A percentile compares a stretch with the other conserved stretches of the same genome.
These are phyloP conservation scores for Albugo candida DNA, from an alignment of 352 stramenopile genomes.

Conservation along the genomic window DNA sequence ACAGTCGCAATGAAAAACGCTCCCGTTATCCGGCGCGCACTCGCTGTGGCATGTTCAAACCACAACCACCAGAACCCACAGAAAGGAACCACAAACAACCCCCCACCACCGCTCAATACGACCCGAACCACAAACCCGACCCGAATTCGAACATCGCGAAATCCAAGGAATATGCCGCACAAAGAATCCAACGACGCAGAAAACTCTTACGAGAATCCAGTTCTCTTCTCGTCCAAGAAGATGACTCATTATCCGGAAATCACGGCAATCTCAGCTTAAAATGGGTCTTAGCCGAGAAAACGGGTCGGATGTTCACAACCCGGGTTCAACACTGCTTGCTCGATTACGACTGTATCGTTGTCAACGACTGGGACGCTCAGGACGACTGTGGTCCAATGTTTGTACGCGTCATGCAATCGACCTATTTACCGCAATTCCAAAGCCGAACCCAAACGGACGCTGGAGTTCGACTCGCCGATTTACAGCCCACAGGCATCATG, in stretches of 20 bases:
- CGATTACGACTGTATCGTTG: conserved; percentile 55
- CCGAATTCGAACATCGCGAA: conserved; percentile 15
- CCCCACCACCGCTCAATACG: conserved; percentile 3
- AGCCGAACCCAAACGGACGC: no score
- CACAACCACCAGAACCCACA: no score
- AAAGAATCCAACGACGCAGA: conserved; percentile 1
- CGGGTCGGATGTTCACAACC: conserved; percentile 40
- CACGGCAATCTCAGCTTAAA: conserved; percentile 53
- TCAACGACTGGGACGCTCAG: conserved; percentile 41
- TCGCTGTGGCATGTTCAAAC: no score
- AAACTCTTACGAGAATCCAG: no score
- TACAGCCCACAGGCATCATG: conserved; percentile 59
- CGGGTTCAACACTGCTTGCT: conserved; percentile 33
- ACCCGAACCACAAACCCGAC: conserved; percentile 9
- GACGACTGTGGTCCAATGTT: no score
- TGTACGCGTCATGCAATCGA: no score
- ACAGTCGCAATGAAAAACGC: conserved; percentile 25
- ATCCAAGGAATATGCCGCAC: no score
- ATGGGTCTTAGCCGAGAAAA: conserved; percentile 43
- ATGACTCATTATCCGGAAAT: conserved; percentile 12
- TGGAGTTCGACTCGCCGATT: no score
- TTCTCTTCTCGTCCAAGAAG: background rate
- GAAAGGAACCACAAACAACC: background rate
- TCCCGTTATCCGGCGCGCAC: background rate
- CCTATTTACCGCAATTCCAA: no score